Percentiles rank a stretch among this genome's conserved stretches.
Evolutionary conservation across 2,329 filamentous ascomycete genomes (phyloP).

Genomic region (Dothideomycetidae sp.): DNA sequence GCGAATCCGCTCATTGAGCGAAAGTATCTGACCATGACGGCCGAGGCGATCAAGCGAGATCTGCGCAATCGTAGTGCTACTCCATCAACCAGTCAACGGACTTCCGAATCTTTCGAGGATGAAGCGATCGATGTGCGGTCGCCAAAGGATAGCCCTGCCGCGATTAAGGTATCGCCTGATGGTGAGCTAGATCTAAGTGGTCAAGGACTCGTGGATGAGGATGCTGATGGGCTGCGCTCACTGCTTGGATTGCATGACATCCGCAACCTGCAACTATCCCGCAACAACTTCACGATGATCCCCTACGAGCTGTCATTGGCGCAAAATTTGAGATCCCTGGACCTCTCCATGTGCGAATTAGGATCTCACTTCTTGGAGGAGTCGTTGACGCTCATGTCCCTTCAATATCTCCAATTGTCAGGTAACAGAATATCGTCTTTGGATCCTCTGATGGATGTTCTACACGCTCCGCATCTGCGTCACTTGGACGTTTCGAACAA

Average conservation of each 20-base stretch:
- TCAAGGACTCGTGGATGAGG: slow-evolving; percentile 25
- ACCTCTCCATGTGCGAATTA: slow-evolving; percentile 29
- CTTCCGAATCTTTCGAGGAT: slow-evolving; percentile 18
- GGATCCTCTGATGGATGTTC: slow-evolving; percentile 46
- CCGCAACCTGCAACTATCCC: slow-evolving; percentile 52
- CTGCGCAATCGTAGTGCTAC: slow-evolving; percentile 54
- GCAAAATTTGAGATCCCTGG: slow-evolving; percentile 43
- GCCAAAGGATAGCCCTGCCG: slow-evolving; percentile 9
- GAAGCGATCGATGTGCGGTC: slow-evolving; percentile 13
- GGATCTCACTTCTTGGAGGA: slow-evolving; percentile 53
- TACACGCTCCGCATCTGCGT: slow-evolving; percentile 61
- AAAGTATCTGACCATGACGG: slow-evolving; percentile 67
- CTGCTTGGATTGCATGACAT: slow-evolving; percentile 35
- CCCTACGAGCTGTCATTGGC: slow-evolving; percentile 58
- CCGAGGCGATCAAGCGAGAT: slow-evolving; percentile 65
- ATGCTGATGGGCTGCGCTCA: slow-evolving; percentile 26
- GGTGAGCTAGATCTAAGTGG: slow-evolving; percentile 29
- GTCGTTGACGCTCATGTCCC: slow-evolving; percentile 43
- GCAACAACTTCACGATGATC: slow-evolving; percentile 59
- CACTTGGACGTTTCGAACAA: slow-evolving; percentile 75
- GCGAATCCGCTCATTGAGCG: slow-evolving; percentile 87
- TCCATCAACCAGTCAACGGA: slow-evolving; percentile 12
- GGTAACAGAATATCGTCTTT: slow-evolving; percentile 61
- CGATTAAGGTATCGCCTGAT: slow-evolving; percentile 19
- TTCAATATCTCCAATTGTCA: slow-evolving; percentile 64